Evolutionary conservation across 2,329 filamentous ascomycete genomes (phyloP).

Genomic region (Acrocalymma vagum): DNA sequence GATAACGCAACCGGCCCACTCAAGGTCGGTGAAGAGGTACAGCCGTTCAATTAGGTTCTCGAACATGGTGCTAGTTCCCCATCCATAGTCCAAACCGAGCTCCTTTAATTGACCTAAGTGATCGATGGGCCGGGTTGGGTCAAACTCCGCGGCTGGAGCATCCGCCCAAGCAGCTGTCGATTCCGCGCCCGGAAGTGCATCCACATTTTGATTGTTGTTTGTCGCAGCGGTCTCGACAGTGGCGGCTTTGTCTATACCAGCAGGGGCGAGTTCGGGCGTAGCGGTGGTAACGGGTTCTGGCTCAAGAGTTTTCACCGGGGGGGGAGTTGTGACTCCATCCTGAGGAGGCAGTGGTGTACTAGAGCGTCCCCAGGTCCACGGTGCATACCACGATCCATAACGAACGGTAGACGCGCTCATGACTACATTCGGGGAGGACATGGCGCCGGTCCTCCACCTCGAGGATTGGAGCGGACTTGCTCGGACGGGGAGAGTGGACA

Average conservation of each 20-base stretch:
- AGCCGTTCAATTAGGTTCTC: slow-evolving; percentile 83
- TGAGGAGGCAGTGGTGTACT: slow-evolving; percentile 31
- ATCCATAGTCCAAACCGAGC: slow-evolving; percentile 88
- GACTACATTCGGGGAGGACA: slow-evolving; percentile 20
- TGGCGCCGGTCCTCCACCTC: slow-evolving; percentile 34
- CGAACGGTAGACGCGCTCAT: slow-evolving; percentile 34
- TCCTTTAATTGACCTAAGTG: slow-evolving; percentile 82
- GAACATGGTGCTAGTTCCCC: slow-evolving; percentile 76
- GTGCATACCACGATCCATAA: slow-evolving; percentile 45
- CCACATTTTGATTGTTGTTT: no score
- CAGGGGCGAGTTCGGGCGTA: slow-evolving; percentile 45
- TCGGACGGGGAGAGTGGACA: slow-evolving; percentile 29
- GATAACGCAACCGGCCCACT: slow-evolving; percentile 84
- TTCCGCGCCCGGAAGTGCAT: no score
- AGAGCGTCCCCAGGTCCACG: slow-evolving; percentile 44
- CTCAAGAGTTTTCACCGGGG: slow-evolving; percentile 12
- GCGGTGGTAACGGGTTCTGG: slow-evolving; percentile 36
- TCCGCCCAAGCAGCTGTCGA: slow-evolving; percentile 13
- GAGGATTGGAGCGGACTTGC: slow-evolving; percentile 33
- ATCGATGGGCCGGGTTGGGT: slow-evolving; percentile 70
- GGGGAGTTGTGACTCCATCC: slow-evolving; percentile 18
- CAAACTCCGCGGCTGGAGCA: slow-evolving; percentile 23
- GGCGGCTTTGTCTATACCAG: slow-evolving; percentile 42
- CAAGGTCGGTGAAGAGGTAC: slow-evolving; percentile 76
- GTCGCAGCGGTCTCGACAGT: slow-evolving; percentile 32